Percentiles rank a stretch among this genome's conserved stretches.
Evolutionary conservation across 208 protist species (phyloP).

Genomic region (Acanthamoeba triangularis): DNA sequence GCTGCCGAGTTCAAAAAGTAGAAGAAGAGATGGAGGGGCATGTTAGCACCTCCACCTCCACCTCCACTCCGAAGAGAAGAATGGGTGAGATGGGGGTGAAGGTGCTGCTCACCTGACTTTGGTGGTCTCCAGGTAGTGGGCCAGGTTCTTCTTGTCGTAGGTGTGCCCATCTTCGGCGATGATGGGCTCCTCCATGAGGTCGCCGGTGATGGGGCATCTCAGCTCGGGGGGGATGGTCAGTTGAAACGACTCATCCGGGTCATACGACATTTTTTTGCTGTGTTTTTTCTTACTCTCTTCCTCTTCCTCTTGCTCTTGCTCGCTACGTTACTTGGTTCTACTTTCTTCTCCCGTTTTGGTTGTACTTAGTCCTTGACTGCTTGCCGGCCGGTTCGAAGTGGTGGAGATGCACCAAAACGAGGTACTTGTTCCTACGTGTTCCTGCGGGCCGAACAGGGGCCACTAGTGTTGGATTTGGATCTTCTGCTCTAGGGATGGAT

Average conservation of each 20-base stretch:
- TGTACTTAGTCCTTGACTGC: no score
- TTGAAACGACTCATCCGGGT: not conserved
- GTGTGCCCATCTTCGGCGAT: constrained; percentile 51
- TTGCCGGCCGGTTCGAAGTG: no score
- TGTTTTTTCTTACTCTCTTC: no score
- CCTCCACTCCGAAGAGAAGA: no score
- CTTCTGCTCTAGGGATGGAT: no score
- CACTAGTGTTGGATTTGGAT: no score
- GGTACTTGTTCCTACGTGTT: not conserved
- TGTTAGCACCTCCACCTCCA: no score
- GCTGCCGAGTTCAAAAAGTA: no score
- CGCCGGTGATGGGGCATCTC: constrained; percentile 13
- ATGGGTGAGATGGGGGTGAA: no score
- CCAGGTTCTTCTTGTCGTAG: constrained; percentile 22
- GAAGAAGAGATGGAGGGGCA: no score
- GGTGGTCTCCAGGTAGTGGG: not conserved
- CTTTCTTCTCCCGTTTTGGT: no score
- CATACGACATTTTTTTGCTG: not conserved
- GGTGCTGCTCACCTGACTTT: not conserved
- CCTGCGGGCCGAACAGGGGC: no score
- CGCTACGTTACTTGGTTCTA: not conserved
- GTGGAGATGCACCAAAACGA: not conserved
- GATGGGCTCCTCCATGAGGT: constrained; percentile 47
- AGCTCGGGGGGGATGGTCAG: constrained; percentile 18
- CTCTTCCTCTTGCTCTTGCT: not conserved